A percentile compares a stretch with the other conserved stretches of the same genome.
Evolutionary conservation across 1,284 basidiomycete genomes (phyloP).

Genomic region (Sporisorium graminicola): DNA sequence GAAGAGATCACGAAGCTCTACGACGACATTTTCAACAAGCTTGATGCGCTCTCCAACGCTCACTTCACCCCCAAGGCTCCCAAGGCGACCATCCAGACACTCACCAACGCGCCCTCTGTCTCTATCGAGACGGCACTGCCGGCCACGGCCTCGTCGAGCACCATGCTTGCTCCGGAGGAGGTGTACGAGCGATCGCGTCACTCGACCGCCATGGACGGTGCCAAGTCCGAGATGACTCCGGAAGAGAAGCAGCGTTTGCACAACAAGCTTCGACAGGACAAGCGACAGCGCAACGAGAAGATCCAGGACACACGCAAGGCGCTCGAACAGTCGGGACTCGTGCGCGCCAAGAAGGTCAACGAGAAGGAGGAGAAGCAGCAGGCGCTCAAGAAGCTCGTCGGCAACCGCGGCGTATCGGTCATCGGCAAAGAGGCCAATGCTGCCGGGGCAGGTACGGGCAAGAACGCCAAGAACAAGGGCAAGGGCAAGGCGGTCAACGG

Average conservation of each 20-base stretch:
- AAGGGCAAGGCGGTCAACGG: constrained; percentile 18
- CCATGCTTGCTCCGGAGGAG: constrained; percentile 94
- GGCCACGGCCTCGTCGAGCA: constrained; percentile 79
- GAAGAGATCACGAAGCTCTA: constrained; percentile 84
- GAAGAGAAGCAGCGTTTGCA: constrained; percentile 78
- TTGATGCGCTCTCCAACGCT: constrained; percentile 93
- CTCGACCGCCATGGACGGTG: constrained; percentile 60
- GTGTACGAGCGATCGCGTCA: constrained; percentile 73
- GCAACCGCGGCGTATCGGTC: constrained; percentile 63
- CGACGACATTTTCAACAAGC: constrained; percentile 86
- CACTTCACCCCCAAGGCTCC: constrained; percentile 96
- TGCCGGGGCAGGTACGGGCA: constrained; percentile 25
- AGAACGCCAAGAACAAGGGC: constrained; percentile 36
- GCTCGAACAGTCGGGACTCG: constrained; percentile 75
- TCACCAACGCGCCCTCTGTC: constrained; percentile 87
- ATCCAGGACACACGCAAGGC: constrained; percentile 75
- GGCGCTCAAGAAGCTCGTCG: constrained; percentile 65
- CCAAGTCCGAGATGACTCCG: constrained; percentile 84
- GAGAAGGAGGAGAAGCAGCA: constrained; percentile 64
- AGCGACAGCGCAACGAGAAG: constrained; percentile 81
- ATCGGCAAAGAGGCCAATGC: constrained; percentile 45
- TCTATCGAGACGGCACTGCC: constrained; percentile 91
- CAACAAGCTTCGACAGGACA: constrained; percentile 73
- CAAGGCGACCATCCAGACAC: constrained; percentile 86
- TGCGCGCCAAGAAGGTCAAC: constrained; percentile 44